Percentiles rank a stretch among this genome's conserved stretches.
Conservation (phyloP, 2,329 filamentous ascomycete species). For the Sporothrix pseudoabietina region DNA sequence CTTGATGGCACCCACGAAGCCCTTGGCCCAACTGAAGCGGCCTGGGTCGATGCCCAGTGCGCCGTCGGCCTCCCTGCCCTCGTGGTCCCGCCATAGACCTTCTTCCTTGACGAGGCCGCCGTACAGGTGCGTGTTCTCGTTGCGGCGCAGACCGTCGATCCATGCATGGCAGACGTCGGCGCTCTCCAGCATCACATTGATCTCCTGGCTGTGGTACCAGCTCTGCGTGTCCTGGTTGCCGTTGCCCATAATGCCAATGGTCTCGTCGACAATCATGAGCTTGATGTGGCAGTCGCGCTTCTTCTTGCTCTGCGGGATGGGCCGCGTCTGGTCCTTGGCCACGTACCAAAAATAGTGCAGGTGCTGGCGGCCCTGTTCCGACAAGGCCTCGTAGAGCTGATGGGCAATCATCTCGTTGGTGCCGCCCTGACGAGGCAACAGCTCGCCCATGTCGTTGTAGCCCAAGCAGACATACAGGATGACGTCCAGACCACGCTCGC, state of each 20-base stretch:
- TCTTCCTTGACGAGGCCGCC: conserved; percentile 56
- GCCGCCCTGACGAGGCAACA: conserved; percentile 74
- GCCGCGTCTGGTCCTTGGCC: conserved; percentile 69
- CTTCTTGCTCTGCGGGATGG: conserved; percentile 67
- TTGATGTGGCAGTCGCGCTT: conserved; percentile 74
- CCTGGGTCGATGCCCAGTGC: conserved; percentile 57
- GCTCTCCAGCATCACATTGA: conserved; percentile 75
- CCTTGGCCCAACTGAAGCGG: conserved; percentile 60
- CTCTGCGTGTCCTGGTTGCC: conserved; percentile 81
- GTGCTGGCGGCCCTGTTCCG: conserved; percentile 48
- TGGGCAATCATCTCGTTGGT: conserved; percentile 72
- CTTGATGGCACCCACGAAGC: conserved; percentile 59
- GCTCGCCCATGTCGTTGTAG: conserved; percentile 77
- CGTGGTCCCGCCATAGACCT: conserved; percentile 63
- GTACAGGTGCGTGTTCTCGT: conserved; percentile 66
- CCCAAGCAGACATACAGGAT: conserved; percentile 74
- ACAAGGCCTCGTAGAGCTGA: conserved; percentile 58
- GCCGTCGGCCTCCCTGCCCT: conserved; percentile 52
- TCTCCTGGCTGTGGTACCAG: conserved; percentile 77
- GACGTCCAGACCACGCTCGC: conserved; percentile 67
- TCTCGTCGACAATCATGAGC: conserved; percentile 70
- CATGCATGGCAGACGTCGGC: conserved; percentile 61
- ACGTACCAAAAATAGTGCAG: conserved; percentile 71
- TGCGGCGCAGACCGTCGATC: conserved; percentile 55
- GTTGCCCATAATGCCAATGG: conserved; percentile 70